Conservation (phyloP, 2,329 filamentous ascomycete genomes). For the Rachicladosporium sp. region DNA sequence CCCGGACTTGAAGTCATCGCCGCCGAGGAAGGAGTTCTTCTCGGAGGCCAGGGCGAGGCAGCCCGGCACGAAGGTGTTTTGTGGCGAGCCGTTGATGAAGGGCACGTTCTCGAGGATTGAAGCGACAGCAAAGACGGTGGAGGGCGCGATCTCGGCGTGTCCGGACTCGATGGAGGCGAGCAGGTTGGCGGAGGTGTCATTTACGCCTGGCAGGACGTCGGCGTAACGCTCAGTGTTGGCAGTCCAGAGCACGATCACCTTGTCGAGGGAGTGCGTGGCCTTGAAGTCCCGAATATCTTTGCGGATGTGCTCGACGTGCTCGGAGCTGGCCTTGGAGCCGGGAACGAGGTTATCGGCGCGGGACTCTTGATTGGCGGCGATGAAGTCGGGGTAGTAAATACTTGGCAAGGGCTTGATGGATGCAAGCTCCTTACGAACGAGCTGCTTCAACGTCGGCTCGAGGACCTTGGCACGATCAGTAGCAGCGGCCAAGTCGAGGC, state of each 20-base stretch:
- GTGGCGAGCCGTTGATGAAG: constrained; percentile 98
- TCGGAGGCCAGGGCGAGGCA: constrained; percentile 79
- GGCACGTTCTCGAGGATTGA: constrained; percentile 80
- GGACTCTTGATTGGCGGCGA: constrained; percentile 94
- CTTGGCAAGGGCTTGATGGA: constrained; percentile 79
- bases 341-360: constrained; percentile 83
- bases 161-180: constrained; percentile 75
- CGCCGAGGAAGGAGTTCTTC: constrained; percentile 82
- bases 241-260: constrained; percentile 95
- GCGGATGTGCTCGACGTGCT: constrained; percentile 85
- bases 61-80: constrained; percentile 97
- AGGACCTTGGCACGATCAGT: constrained; percentile 95
- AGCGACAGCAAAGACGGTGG: constrained; percentile 89
- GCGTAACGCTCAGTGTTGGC: constrained; percentile 98
- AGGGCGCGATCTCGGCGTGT: constrained; percentile 85
- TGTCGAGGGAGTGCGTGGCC: constrained; percentile 69
- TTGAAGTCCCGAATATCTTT: constrained; percentile 94
- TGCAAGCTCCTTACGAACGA: constrained; percentile 87
- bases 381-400: constrained; percentile 99
- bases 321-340: constrained; percentile 71
- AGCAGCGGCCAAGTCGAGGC: constrained; percentile 73
- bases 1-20: constrained; percentile 98
- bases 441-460: constrained; percentile 82
- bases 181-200: constrained; percentile 92
- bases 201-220: constrained; percentile 75